Base-by-base conservation (phyloP, 2,329 filamentous ascomycete genomes). In the Purpureocillium lavendulum region DNA sequence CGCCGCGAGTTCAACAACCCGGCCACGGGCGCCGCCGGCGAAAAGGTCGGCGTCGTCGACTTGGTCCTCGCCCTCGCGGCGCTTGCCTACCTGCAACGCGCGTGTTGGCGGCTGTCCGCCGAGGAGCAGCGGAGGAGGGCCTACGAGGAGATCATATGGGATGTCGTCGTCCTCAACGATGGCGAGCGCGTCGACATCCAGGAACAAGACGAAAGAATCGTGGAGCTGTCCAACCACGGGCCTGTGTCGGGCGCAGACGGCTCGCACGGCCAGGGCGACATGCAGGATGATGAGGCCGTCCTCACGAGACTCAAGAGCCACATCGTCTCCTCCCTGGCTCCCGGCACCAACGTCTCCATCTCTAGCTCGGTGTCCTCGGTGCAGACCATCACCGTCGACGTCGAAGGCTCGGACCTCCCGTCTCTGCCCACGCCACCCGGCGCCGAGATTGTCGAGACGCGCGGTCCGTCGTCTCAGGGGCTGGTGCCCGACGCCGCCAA, bases 1-100 rank as follows among this genome's bases (percentile, higher is more conserved):
- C 70, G 76, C 24, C 69, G 77, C 41, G 80, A 83, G 54, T 80
- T 83, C 42, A 70, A 73, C 38, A 79, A 80, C 42, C 76, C 78
- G 1, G 70, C 73, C 8, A 80, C 77, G 0, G 77, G 77, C 5
- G 61, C 65, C 3, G 65, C 69, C 34, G 75, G 75, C 8, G 79
- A 82, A 51, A 70, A 64, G 34, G 75, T 83, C 16, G 71, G 77
- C 2, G 70, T 81, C 12, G 57, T 70, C 4, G 79, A 83, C 52
- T 62, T 83, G n/a, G 56, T 80, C 4, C 60, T 80, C 35, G 79
- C 76, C 1, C 59, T 82, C 7, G 74, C 71, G 43, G 76, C 75
- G 12, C 59, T 84, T 40, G 76, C 77, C 4, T 77, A 80, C 41
- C 58, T 83, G 16, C 80, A 82, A 51, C 65, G 68, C 39, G 70